Evolutionary conservation across 2,329 filamentous ascomycete genomes (phyloP).

Genomic region (Lecanicillium sp.): DNA sequence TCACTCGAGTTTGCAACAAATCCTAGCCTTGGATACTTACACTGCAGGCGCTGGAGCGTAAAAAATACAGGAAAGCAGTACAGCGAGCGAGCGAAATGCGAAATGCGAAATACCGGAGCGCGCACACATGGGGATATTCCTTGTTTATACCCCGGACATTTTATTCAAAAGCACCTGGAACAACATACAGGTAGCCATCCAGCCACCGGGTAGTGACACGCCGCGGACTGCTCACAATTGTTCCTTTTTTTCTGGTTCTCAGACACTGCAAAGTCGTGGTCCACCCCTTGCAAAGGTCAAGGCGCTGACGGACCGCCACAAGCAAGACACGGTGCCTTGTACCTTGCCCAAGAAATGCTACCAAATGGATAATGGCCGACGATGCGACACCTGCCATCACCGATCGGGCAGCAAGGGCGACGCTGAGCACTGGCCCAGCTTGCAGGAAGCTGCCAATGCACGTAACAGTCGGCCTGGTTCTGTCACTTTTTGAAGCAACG

Average conservation of each 20-base stretch:
- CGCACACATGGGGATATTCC: slow-evolving; percentile 3
- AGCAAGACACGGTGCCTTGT: not conserved
- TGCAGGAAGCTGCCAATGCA: too few relatives aligned
- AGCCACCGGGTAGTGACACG: not conserved
- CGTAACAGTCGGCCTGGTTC: too few relatives aligned
- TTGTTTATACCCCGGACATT: slow-evolving; percentile 10
- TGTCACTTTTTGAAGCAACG: too few relatives aligned
- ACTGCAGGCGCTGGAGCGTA: not conserved
- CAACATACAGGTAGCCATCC: slow-evolving; percentile 2
- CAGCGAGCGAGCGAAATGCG: not conserved
- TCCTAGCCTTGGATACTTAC: not conserved
- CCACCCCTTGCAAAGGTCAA: slow-evolving; percentile 15
- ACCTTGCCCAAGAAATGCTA: slow-evolving; percentile 2
- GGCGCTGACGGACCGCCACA: slow-evolving; percentile 4
- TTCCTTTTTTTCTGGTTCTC: slow-evolving; percentile 14
- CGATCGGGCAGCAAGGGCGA: not conserved
- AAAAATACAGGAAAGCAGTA: not conserved
- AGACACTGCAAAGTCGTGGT: slow-evolving; percentile 13
- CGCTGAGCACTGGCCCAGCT: not conserved
- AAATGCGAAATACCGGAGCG: not conserved
- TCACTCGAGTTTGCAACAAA: not conserved
- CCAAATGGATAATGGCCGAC: not conserved
- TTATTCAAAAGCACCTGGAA: slow-evolving; percentile 2
- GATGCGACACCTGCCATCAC: not conserved
- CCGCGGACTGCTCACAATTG: slow-evolving; percentile 5